Conservation (phyloP, 768 basidiomycete genomes). For the Mycena galopus region DNA sequence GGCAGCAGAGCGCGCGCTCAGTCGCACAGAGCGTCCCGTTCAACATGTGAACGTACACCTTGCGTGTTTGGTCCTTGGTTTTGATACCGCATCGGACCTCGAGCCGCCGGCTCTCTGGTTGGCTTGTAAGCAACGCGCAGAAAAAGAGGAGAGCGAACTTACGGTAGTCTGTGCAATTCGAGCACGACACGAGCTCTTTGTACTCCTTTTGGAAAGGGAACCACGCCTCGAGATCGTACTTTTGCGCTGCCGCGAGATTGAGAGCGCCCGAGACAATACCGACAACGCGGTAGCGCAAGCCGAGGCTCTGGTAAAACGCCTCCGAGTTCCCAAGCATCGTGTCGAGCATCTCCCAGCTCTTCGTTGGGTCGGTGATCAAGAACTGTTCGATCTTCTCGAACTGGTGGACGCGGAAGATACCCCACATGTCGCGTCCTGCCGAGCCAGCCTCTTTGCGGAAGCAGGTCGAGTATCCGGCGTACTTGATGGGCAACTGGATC, state of each 20-base stretch:
- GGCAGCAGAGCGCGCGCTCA: slow-evolving; percentile 94
- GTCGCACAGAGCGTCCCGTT: slow-evolving; percentile 99
- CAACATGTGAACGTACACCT: slow-evolving; percentile 98
- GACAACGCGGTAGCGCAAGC: slow-evolving; percentile 91
- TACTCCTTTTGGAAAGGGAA: slow-evolving; percentile 97
- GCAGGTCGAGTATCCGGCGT: slow-evolving; percentile 92
- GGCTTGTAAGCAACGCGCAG: slow-evolving; percentile 10
- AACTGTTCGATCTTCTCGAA: slow-evolving; percentile 99
- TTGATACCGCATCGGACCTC: slow-evolving; percentile 96
- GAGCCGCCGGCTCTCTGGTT: slow-evolving; percentile 88
- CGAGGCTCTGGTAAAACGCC: slow-evolving; percentile 96
- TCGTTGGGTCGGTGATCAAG: slow-evolving; percentile 92
- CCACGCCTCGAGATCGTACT: slow-evolving; percentile 98
- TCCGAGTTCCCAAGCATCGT: slow-evolving; percentile 91
- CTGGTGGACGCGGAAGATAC: slow-evolving; percentile 99
- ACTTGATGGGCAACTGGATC: slow-evolving; percentile 91
- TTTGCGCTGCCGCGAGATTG: slow-evolving; percentile 97
- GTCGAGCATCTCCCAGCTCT: slow-evolving; percentile 96
- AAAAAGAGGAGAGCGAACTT: slow-evolving; percentile 44
- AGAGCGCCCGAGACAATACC: slow-evolving; percentile 96
- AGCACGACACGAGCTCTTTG: slow-evolving; percentile 98
- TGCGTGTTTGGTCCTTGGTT: slow-evolving; percentile 88
- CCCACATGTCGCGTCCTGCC: slow-evolving; percentile 98
- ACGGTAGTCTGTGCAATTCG: slow-evolving; percentile 99
- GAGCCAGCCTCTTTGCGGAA: slow-evolving; percentile 99